Percentiles rank a stretch among this genome's conserved stretches.
Evolutionary conservation across 2,329 filamentous ascomycete species (phyloP).

Genomic region (Elsinoe batatas): DNA sequence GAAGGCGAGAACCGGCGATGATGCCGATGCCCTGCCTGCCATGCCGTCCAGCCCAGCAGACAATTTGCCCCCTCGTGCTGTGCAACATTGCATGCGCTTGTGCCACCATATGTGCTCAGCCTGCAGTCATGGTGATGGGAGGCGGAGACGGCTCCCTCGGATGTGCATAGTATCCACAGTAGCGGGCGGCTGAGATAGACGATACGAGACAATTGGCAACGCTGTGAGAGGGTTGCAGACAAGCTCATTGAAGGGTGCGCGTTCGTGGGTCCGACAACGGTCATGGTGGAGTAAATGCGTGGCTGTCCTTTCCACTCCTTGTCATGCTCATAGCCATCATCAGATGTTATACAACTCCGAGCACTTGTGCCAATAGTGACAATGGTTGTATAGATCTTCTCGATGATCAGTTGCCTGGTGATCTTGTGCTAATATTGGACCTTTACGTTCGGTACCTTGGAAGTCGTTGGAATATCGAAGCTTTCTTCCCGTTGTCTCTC

Average conservation of each 20-base stretch:
- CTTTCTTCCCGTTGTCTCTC: background rate
- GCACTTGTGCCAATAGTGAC: background rate
- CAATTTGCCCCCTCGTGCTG: background rate
- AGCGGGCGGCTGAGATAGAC: background rate
- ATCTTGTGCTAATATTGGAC: background rate
- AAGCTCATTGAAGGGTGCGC: background rate
- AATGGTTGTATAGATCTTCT: background rate
- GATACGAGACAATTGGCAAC: background rate
- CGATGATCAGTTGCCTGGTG: background rate
- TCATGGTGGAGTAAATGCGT: too few relatives aligned
- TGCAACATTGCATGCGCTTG: background rate
- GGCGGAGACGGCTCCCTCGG: too few relatives aligned
- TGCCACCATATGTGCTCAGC: background rate
- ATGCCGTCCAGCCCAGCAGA: background rate
- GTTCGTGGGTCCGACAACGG: background rate
- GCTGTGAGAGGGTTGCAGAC: background rate
- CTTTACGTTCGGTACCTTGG: background rate
- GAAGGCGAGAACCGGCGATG: background rate
- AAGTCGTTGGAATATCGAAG: background rate
- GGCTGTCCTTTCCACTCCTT: background rate
- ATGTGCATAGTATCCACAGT: too few relatives aligned
- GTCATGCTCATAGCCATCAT: background rate
- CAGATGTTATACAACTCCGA: background rate
- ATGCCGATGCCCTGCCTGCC: background rate
- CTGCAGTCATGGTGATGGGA: background rate